These are phyloP conservation scores for Aspergillus intermedius DNA, from an alignment of 2,329 filamentous ascomycete genomes.

Conservation along the genomic window DNA sequence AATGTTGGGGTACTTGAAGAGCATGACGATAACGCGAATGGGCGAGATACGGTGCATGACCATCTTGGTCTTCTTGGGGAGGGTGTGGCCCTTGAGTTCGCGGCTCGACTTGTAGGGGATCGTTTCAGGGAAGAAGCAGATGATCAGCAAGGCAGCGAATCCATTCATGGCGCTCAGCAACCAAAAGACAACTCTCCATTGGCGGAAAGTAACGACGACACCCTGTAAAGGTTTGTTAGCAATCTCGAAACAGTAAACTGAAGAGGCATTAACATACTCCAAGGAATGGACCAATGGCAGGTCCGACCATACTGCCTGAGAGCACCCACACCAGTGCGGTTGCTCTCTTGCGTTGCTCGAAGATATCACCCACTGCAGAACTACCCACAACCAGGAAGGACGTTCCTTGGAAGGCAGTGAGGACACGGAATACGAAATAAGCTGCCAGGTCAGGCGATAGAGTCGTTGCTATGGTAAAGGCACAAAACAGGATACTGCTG, in stretches of 20 bases:
- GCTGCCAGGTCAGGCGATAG: conserved; percentile 62
- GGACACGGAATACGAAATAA: conserved; percentile 68
- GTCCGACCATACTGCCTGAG: conserved; percentile 64
- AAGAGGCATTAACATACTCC: conserved; percentile 19
- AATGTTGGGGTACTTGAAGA: conserved; percentile 65
- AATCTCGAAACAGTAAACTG: not conserved
- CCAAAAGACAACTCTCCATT: conserved; percentile 73
- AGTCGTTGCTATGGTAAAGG: conserved; percentile 65
- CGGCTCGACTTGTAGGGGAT: conserved; percentile 58
- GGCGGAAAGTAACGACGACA: conserved; percentile 66
- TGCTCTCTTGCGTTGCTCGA: conserved; percentile 60
- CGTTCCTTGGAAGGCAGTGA: conserved; percentile 70
- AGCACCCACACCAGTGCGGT: conserved; percentile 70
- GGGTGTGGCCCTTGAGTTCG: conserved; percentile 53
- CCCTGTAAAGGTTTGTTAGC: conserved; percentile 56
- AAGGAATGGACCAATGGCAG: conserved; percentile 53
- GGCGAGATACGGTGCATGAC: conserved; percentile 63
- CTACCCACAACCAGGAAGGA: conserved; percentile 67
- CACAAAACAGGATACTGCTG: conserved; percentile 59
- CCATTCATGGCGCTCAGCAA: conserved; percentile 64
- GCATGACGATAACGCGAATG: conserved; percentile 51
- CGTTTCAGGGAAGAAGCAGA: conserved; percentile 66
- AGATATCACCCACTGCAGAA: conserved; percentile 62
- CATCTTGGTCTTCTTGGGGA: conserved; percentile 45
- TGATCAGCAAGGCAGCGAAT: conserved; percentile 52